A percentile compares a stretch with the other conserved stretches of the same genome.
Evolutionary conservation across 306 rosid genomes (phyloP).

Genomic region (Malus asiatica): DNA sequence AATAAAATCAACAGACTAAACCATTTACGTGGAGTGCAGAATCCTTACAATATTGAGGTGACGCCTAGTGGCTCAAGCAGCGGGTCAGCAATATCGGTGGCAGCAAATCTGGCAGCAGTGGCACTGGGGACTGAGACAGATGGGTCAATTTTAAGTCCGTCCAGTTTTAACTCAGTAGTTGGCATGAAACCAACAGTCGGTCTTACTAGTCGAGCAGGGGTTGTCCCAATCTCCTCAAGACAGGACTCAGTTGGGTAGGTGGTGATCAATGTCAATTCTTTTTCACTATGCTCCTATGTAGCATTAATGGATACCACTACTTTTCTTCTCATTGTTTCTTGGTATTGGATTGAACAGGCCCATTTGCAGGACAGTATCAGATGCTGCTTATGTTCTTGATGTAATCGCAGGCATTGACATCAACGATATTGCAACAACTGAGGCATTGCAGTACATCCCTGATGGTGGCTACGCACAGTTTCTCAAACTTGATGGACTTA

Average conservation of each 20-base stretch:
- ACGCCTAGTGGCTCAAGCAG: constrained; percentile 62
- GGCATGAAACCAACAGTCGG: constrained; percentile 69
- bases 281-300: not conserved
- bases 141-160: constrained; percentile 56
- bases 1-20: not conserved
- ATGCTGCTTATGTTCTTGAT: constrained; percentile 67
- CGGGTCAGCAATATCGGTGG: constrained; percentile 59
- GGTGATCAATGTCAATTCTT: not conserved
- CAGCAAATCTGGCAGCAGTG: constrained; percentile 53
- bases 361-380: constrained; percentile 65
- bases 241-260: constrained; percentile 61
- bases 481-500: constrained; percentile 38
- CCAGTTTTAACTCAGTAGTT: constrained; percentile 57
- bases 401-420: constrained; percentile 63
- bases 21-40: constrained; percentile 22
- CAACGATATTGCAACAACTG: constrained; percentile 36
- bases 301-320: not conserved
- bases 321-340: not conserved
- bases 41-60: constrained; percentile 40
- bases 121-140: constrained; percentile 62
- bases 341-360: constrained; percentile 33
- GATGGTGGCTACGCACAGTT: constrained; percentile 48
- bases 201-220: constrained; percentile 65
- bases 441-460: constrained; percentile 44
- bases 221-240: constrained; percentile 44